A percentile compares a stretch with the other conserved stretches of the same genome.
Evolutionary conservation across 192 early-diverging fungal species (phyloP).

Genomic region (Phycomyces blakesleeanus): DNA sequence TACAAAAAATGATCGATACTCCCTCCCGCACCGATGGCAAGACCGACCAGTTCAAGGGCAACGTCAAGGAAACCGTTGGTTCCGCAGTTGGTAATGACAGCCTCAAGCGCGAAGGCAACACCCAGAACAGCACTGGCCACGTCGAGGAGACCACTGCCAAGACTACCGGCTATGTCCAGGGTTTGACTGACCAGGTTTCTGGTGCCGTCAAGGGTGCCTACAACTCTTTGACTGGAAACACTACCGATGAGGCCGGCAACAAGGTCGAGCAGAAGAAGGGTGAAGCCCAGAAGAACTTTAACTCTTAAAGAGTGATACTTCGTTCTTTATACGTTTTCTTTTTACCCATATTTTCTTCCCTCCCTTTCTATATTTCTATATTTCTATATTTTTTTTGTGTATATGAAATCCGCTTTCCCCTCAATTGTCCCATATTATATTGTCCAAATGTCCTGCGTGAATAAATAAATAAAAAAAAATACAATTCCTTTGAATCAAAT

Average conservation of each 20-base stretch:
- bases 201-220: slow-evolving; percentile 31
- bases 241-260: neutral
- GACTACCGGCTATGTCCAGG: slow-evolving; percentile 24
- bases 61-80: slow-evolving; percentile 36
- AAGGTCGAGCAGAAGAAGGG: slow-evolving; percentile 23
- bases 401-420: neutral
- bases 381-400: neutral
- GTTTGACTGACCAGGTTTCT: slow-evolving; percentile 19
- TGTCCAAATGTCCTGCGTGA: neutral
- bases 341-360: neutral
- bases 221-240: slow-evolving; percentile 15
- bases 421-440: too few relatives aligned
- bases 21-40: slow-evolving; percentile 24
- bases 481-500: neutral
- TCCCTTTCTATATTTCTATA: neutral
- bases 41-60: slow-evolving; percentile 30
- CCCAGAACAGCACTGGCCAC: slow-evolving; percentile 26
- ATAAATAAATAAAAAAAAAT: neutral
- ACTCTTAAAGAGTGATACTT: slow-evolving; percentile 14
- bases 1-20: neutral
- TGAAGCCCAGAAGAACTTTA: slow-evolving; percentile 8
- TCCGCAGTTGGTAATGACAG: slow-evolving; percentile 27
- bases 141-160: slow-evolving; percentile 17
- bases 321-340: neutral
- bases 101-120: slow-evolving; percentile 29